Base-by-base conservation (phyloP, 2,329 filamentous ascomycete species). In the Periconia sp. region DNA sequence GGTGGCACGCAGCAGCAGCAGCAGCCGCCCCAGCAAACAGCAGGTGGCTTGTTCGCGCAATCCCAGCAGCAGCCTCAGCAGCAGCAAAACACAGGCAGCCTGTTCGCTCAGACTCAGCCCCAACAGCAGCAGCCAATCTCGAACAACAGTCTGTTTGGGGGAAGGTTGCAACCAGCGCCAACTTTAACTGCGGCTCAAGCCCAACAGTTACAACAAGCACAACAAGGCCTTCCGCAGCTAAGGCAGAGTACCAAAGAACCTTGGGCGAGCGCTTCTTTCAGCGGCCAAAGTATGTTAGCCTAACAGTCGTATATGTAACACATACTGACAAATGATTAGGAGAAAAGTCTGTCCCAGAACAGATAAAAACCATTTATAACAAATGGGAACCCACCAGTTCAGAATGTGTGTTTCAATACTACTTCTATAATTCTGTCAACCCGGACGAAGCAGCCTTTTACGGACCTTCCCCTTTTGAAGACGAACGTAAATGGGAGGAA, bases 401-500 rank as follows among this genome's bases (percentile, higher is more conserved):
- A 19, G 85, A 85, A 68, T 92, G 89, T 64, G 84, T 83, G 27
- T 91, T 94, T 77, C 89, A 91, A 72, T 81, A 89, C 68, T 93
- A 93, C 78, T 91, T 94, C 72, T 95, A 94, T 81, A 94, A 94
- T 76, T 86, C 90, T 61, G 89, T 92, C 58, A 86, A 89, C 58
- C 85, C 89, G 65, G 83, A 85, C 49, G 82, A 83, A 68, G 86
- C 88, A n/a, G 89, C 89, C 11, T 92, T 89, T 72, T 92, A 89
- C 73, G 84, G 86, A 59, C 89, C 89, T 2, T 80, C 83, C 15
- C 78, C 85, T 1, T 79, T 84, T 61, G 91, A 94, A 68, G 86
- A 92, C 67, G 84, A 87, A 37, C 83, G 85, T 59, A 89, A 90
- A 68, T 95, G 90, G 89, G 91, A 95, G 66, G 89, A 92, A 63